A percentile compares a stretch with the other conserved stretches of the same genome.
phyloP scores from a whole-genome alignment of 1,284 basidiomycete genomes.

The Tilletia horrida region DNA sequence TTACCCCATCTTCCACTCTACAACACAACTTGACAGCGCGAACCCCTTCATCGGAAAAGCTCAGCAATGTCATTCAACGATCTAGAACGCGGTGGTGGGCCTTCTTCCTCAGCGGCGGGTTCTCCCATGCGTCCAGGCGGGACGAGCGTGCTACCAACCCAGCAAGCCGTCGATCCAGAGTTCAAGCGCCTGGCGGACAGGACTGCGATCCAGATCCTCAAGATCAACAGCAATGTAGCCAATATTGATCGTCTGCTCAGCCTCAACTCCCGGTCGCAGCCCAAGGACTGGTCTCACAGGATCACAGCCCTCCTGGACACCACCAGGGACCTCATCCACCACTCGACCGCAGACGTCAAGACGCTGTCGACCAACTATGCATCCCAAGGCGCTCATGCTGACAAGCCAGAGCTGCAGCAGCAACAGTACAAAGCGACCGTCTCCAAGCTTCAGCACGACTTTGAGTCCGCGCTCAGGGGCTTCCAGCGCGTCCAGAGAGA shows the following conservation, averaged over 20 bases:
- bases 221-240: slow-evolving; percentile 95
- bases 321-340: slow-evolving; percentile 88
- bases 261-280: slow-evolving; percentile 56
- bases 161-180: slow-evolving; percentile 25
- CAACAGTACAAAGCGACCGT: slow-evolving; percentile 58
- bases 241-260: slow-evolving; percentile 89
- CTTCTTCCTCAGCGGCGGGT: slow-evolving; percentile 25
- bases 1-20: not conserved
- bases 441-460: slow-evolving; percentile 87
- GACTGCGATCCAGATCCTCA: slow-evolving; percentile 92
- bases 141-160: slow-evolving; percentile 10
- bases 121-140: slow-evolving; percentile 28
- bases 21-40: not conserved
- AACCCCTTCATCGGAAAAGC: not conserved
- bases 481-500: slow-evolving; percentile 89
- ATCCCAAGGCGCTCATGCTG: slow-evolving; percentile 15
- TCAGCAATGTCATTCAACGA: slow-evolving; percentile 59
- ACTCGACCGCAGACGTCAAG: slow-evolving; percentile 86
- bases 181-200: slow-evolving; percentile 78
- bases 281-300: slow-evolving; percentile 8
- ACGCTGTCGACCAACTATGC: slow-evolving; percentile 56
- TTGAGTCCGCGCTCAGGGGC: slow-evolving; percentile 79
- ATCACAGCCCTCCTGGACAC: slow-evolving; percentile 78
- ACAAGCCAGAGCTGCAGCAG: slow-evolving; percentile 17
- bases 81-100: slow-evolving; percentile 55